Evolutionary conservation across 352 stramenopile species (phyloP).

Genomic region (Pythium coloratum): DNA sequence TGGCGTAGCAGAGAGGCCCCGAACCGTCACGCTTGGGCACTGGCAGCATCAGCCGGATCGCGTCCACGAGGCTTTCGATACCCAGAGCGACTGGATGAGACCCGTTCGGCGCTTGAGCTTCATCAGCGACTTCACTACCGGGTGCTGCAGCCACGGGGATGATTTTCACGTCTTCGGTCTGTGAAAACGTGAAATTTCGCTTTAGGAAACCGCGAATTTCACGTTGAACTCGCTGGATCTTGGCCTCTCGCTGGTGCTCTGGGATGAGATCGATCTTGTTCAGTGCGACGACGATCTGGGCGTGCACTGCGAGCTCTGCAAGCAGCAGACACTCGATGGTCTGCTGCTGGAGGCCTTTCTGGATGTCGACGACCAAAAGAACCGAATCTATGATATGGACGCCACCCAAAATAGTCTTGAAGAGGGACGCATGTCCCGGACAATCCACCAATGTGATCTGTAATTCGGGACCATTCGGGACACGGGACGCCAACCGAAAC

Average conservation of each 20-base stretch:
- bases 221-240: constrained; percentile 62
- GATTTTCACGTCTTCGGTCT: constrained; percentile 36
- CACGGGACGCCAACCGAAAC: constrained; percentile 76
- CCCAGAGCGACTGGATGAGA: constrained; percentile 36
- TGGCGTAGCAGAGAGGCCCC: constrained; percentile 90
- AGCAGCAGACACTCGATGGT: constrained; percentile 98
- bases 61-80: constrained; percentile 66
- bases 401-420: constrained; percentile 98
- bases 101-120: neutral
- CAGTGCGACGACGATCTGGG: constrained; percentile 91
- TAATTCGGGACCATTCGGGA: constrained; percentile 42
- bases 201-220: constrained; percentile 69
- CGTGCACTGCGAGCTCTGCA: constrained; percentile 87
- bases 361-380: constrained; percentile 95
- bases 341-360: constrained; percentile 98
- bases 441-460: constrained; percentile 96
- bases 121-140: constrained; percentile 19
- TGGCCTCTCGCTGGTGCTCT: constrained; percentile 46
- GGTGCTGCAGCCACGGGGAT: constrained; percentile 76
- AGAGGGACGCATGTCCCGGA: constrained; percentile 97
- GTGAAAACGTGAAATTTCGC: constrained; percentile 32
- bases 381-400: constrained; percentile 99
- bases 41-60: constrained; percentile 37
- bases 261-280: constrained; percentile 98
- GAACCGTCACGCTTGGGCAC: constrained; percentile 40